phyloP scores from a whole-genome alignment of 192 early-diverging fungal genomes.

The Tieghemiomyces parasiticus region DNA sequence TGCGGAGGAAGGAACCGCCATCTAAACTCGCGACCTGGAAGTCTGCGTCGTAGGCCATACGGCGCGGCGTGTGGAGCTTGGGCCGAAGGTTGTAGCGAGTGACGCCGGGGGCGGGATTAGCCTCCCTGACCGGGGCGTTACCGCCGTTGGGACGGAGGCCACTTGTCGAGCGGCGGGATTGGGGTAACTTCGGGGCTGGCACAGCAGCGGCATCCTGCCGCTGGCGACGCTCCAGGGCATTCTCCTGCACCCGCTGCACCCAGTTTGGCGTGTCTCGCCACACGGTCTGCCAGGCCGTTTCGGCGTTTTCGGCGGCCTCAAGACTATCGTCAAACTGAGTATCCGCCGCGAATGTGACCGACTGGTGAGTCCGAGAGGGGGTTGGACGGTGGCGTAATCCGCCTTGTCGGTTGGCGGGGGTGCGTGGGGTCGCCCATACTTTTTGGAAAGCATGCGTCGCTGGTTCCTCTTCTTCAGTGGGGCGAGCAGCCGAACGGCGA shows the following conservation, averaged over 20 bases:
- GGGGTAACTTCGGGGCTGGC: too few species aligned
- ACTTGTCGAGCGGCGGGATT: too few species aligned
- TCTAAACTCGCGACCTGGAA: not conserved
- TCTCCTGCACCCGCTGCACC: slow-evolving; percentile 6
- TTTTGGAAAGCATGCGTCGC: not conserved
- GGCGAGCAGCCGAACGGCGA: not conserved
- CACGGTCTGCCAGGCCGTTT: not conserved
- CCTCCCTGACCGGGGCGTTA: not conserved
- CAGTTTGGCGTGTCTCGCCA: slow-evolving; percentile 7
- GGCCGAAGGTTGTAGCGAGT: not conserved
- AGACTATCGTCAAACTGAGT: slow-evolving; percentile 3
- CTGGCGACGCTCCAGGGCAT: too few species aligned
- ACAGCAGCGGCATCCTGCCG: too few species aligned
- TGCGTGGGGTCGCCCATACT: not conserved
- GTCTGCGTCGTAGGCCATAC: not conserved
- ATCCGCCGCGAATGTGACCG: not conserved
- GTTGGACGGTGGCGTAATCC: not conserved
- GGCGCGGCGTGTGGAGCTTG: not conserved
- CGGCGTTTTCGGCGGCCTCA: not conserved
- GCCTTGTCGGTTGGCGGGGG: not conserved
- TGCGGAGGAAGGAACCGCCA: not conserved
- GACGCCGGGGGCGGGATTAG: too few species aligned
- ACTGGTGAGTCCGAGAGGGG: not conserved
- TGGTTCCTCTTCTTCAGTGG: not conserved
- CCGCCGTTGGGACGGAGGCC: too few species aligned